These are phyloP conservation scores for Rhodofomes roseus DNA, from an alignment of 1,284 basidiomycete genomes.

Conservation along the genomic window DNA sequence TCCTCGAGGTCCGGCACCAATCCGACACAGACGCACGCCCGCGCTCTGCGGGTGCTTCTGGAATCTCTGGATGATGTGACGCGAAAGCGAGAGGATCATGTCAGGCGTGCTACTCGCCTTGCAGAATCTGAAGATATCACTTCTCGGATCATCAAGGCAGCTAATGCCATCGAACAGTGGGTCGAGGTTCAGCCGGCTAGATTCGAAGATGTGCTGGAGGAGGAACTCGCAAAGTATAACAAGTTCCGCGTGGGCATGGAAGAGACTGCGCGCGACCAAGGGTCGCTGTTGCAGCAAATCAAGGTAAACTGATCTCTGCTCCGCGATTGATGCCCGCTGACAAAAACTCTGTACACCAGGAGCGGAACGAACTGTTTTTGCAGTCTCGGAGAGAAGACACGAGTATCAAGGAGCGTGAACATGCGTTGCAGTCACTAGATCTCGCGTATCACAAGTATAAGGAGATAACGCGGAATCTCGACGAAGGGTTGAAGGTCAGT, in stretches of 20 bases:
- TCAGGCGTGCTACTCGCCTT: constrained; percentile 63
- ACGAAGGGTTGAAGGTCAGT: constrained; percentile 81
- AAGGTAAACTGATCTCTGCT: constrained; percentile 41
- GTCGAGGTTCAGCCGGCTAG: constrained; percentile 77
- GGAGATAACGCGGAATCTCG: constrained; percentile 82
- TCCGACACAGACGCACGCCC: constrained; percentile 58
- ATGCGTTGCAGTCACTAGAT: constrained; percentile 84
- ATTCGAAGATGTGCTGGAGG: constrained; percentile 83
- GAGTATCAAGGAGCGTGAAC: constrained; percentile 78
- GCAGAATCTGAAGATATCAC: constrained; percentile 76
- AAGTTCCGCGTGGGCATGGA: constrained; percentile 65
- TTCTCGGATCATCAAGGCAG: constrained; percentile 64
- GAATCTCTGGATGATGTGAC: constrained; percentile 81
- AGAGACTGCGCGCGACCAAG: constrained; percentile 60
- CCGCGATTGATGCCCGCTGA: neutral
- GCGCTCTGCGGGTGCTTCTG: constrained; percentile 71
- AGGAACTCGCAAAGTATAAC: constrained; percentile 81
- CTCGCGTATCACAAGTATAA: constrained; percentile 86
- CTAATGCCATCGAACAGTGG: constrained; percentile 59
- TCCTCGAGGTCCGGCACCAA: constrained; percentile 32
- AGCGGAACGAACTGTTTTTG: constrained; percentile 74
- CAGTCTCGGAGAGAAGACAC: constrained; percentile 79
- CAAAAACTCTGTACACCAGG: constrained; percentile 35
- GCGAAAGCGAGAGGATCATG: constrained; percentile 56
- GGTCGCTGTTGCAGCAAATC: constrained; percentile 62